A percentile compares a stretch with the other conserved stretches of the same genome.
These are phyloP conservation scores for Lablab purpureus DNA, from an alignment of 306 rosid genomes.

Conservation along the genomic window DNA sequence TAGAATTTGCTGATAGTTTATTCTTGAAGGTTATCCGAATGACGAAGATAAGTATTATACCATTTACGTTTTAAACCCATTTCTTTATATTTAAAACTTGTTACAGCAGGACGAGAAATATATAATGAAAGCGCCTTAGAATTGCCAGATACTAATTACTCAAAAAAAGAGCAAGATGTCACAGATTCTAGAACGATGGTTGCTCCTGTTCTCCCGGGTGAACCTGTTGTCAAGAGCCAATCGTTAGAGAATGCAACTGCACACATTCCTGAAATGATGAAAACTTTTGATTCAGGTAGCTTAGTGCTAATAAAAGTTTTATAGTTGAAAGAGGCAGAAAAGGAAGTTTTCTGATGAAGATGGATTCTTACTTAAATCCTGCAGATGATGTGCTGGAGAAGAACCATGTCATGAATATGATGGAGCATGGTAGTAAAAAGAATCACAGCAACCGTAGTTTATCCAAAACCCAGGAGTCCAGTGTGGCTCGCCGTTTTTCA, in stretches of 20 bases:
- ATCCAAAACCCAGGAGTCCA: conserved; percentile 44
- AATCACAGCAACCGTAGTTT: conserved; percentile 39
- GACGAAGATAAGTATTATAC: neutral
- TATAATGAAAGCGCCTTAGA: too few relatives aligned
- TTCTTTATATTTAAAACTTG: too few relatives aligned
- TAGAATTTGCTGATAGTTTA: neutral
- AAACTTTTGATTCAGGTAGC: conserved; percentile 40
- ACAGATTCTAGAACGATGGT: too few relatives aligned
- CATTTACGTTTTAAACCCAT: too few relatives aligned
- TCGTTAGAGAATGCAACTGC: conserved; percentile 42
- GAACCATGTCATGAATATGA: conserved; percentile 27
- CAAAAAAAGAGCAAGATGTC: too few relatives aligned
- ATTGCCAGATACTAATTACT: too few relatives aligned
- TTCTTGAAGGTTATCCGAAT: conserved; percentile 25
- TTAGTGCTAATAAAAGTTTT: conserved; percentile 36
- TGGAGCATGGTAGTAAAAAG: conserved; percentile 24
- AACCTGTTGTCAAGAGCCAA: conserved; percentile 47
- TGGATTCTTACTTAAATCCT: conserved; percentile 40
- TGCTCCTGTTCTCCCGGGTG: conserved; percentile 41
- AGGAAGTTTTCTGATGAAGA: conserved; percentile 37
- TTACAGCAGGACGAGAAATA: too few relatives aligned
- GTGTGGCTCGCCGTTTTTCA: conserved; percentile 5
- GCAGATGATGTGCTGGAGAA: conserved; percentile 48
- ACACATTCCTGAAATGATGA: conserved; percentile 44
- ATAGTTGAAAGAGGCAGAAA: conserved; percentile 9